These are phyloP conservation scores for Aspergillus arachidicola DNA, from an alignment of 2,329 filamentous ascomycete genomes.

Conservation along the genomic window DNA sequence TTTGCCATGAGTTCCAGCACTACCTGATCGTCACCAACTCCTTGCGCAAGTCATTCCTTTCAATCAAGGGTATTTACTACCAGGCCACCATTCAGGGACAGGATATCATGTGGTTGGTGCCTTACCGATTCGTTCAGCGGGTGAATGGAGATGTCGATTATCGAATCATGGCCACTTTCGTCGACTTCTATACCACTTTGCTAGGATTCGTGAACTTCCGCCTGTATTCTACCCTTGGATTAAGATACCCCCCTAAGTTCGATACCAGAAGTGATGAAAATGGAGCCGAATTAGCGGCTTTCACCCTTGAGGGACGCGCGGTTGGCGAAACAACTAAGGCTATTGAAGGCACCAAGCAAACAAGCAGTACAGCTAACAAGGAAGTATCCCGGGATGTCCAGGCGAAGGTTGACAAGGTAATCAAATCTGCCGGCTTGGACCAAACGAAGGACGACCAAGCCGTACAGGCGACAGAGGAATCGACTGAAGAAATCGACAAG, in stretches of 20 bases:
- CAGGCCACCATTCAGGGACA: conserved; percentile 96
- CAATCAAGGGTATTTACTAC: conserved; percentile 99
- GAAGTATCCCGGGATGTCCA: conserved; percentile 72
- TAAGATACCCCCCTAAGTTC: conserved; percentile 96
- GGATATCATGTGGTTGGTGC: conserved; percentile 94
- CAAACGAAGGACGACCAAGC: conserved; percentile 47
- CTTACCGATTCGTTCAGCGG: conserved; percentile 96
- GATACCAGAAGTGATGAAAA: conserved; percentile 83
- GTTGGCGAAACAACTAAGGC: conserved; percentile 52
- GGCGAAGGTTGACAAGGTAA: conserved; percentile 63
- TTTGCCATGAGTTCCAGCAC: conserved; percentile 96
- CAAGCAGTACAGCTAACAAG: conserved; percentile 51
- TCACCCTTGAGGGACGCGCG: conserved; percentile 80
- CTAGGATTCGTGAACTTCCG: conserved; percentile 95
- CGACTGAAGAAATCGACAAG: conserved; percentile 75
- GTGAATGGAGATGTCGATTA: conserved; percentile 95
- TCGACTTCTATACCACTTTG: conserved; percentile 97
- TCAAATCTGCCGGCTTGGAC: conserved; percentile 44
- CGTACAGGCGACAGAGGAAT: conserved; percentile 50
- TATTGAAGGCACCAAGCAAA: conserved; percentile 56
- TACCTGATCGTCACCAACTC: conserved; percentile 92
- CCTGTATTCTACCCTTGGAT: conserved; percentile 84
- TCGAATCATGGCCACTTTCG: conserved; percentile 98
- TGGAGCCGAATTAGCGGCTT: conserved; percentile 86
- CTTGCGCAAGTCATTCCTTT: conserved; percentile 92